Evolutionary conservation across 495 filamentous ascomycete species (phyloP).

Genomic region (Astrocystis sublimbata): DNA sequence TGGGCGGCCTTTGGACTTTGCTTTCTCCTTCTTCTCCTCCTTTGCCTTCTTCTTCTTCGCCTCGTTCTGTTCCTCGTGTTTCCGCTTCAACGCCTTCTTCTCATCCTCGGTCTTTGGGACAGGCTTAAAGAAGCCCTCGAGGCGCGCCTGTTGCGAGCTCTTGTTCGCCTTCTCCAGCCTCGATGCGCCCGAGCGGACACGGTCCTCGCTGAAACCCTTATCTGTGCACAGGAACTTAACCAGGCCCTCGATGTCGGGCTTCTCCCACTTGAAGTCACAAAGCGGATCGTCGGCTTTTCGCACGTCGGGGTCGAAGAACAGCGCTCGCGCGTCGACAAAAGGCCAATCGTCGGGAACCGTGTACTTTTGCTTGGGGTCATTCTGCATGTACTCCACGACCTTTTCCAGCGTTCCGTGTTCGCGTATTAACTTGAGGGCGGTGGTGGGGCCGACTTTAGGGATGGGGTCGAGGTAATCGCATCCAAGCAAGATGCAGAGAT

Average conservation of each 20-base stretch:
- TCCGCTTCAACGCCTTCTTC: conserved; percentile 81
- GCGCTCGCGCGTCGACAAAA: conserved; percentile 82
- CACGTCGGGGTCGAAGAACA: conserved; percentile 90
- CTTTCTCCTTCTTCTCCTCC: conserved; percentile 87
- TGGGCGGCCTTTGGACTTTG: conserved; percentile 82
- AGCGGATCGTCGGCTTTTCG: conserved; percentile 78
- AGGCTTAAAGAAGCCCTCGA: conserved; percentile 98
- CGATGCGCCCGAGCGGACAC: conserved; percentile 74
- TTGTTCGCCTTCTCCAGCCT: conserved; percentile 86
- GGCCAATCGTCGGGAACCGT: conserved; percentile 91
- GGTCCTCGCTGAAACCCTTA: conserved; percentile 95
- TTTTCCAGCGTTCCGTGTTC: conserved; percentile 86
- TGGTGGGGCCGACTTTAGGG: conserved; percentile 87
- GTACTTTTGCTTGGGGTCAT: conserved; percentile 75
- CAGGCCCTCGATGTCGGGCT: conserved; percentile 84
- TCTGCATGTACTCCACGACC: conserved; percentile 74
- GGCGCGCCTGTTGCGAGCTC: conserved; percentile 78
- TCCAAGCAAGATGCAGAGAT: conserved; percentile 95
- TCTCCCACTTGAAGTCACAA: conserved; percentile 97
- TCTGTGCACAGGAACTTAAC: conserved; percentile 85
- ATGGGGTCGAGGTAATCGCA: conserved; percentile 98
- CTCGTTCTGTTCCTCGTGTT: conserved; percentile 84
- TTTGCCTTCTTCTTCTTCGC: conserved; percentile 94
- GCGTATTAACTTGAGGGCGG: conserved; percentile 88
- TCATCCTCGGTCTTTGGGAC: conserved; percentile 85